A percentile compares a stretch with the other conserved stretches of the same genome.
These are phyloP conservation scores for Fusarium algeriense DNA, from an alignment of 2,329 filamentous ascomycete genomes.

Conservation along the genomic window DNA sequence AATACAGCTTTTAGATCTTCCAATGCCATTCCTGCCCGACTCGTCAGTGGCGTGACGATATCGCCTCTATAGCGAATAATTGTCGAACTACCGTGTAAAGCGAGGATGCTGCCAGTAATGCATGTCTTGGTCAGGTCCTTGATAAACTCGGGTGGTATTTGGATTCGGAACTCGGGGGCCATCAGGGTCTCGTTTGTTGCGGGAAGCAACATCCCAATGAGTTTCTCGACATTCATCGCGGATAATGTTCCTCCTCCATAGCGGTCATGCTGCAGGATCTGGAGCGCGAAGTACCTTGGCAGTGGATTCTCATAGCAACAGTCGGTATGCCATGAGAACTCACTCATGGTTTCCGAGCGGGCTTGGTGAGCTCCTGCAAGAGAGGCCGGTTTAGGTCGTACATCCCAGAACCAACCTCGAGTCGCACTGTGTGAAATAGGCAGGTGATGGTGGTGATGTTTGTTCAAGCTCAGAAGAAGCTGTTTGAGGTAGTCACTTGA, in stretches of 20 bases:
- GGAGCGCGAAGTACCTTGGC: slow-evolving; percentile 57
- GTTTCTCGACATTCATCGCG: slow-evolving; percentile 50
- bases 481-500: slow-evolving; percentile 52
- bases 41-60: slow-evolving; percentile 48
- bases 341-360: slow-evolving; percentile 56
- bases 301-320: slow-evolving; percentile 56
- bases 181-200: slow-evolving; percentile 40
- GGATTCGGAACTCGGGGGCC: slow-evolving; percentile 50
- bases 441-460: slow-evolving; percentile 51
- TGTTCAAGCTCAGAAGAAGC: slow-evolving; percentile 51
- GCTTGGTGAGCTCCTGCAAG: slow-evolving; percentile 52
- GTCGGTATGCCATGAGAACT: slow-evolving; percentile 60
- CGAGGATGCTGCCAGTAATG: slow-evolving; percentile 45
- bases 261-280: slow-evolving; percentile 56
- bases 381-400: slow-evolving; percentile 49
- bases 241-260: slow-evolving; percentile 57
- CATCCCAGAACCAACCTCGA: slow-evolving; percentile 60
- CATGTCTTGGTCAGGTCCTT: slow-evolving; percentile 37
- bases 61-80: slow-evolving; percentile 51
- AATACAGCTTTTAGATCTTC: slow-evolving; percentile 43
- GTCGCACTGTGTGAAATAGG: slow-evolving; percentile 57
- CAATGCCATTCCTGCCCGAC: slow-evolving; percentile 41
- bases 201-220: slow-evolving; percentile 45
- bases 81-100: background rate
- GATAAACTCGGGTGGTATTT: slow-evolving; percentile 52